These are phyloP conservation scores for Pyricularia pennisetigena DNA, from an alignment of 2,329 filamentous ascomycete genomes.

Conservation along the genomic window DNA sequence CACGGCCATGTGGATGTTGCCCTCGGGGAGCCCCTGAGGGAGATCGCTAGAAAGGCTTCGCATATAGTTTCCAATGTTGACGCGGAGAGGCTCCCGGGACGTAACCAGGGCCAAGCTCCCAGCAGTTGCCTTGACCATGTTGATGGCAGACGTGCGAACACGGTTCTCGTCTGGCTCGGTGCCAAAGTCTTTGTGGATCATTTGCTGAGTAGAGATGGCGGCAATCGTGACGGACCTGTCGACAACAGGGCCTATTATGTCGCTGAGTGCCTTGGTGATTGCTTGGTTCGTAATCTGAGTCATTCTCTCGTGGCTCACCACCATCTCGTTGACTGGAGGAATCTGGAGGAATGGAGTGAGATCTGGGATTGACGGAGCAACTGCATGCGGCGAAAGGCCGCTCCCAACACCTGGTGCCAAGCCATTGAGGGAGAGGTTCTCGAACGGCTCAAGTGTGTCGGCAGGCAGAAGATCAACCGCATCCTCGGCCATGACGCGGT, in stretches of 20 bases:
- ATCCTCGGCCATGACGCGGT: constrained; percentile 57
- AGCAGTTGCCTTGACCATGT: constrained; percentile 89
- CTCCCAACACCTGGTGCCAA: constrained; percentile 58
- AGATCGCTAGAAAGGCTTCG: constrained; percentile 59
- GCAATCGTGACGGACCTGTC: constrained; percentile 97
- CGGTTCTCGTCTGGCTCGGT: constrained; percentile 86
- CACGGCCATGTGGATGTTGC: constrained; percentile 95
- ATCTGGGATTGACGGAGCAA: constrained; percentile 75
- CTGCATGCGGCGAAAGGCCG: constrained; percentile 67
- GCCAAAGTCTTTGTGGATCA: constrained; percentile 93
- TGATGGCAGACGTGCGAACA: constrained; percentile 76
- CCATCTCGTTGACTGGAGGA: constrained; percentile 71
- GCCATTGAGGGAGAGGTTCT: constrained; percentile 69
- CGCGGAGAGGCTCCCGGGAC: constrained; percentile 90
- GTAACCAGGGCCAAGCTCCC: constrained; percentile 94
- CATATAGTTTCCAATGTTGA: constrained; percentile 97
- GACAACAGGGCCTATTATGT: constrained; percentile 96
- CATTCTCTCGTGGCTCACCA: constrained; percentile 59
- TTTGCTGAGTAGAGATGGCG: constrained; percentile 89
- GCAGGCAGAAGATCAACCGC: constrained; percentile 43
- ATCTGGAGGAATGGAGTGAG: constrained; percentile 70
- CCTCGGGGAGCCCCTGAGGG: constrained; percentile 79
- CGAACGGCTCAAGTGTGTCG: constrained; percentile 71
- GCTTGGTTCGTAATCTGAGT: constrained; percentile 75
- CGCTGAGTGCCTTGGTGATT: constrained; percentile 80